phyloP scores from a whole-genome alignment of 164 flowering plant genomes.

The Cinnamomum chago region DNA sequence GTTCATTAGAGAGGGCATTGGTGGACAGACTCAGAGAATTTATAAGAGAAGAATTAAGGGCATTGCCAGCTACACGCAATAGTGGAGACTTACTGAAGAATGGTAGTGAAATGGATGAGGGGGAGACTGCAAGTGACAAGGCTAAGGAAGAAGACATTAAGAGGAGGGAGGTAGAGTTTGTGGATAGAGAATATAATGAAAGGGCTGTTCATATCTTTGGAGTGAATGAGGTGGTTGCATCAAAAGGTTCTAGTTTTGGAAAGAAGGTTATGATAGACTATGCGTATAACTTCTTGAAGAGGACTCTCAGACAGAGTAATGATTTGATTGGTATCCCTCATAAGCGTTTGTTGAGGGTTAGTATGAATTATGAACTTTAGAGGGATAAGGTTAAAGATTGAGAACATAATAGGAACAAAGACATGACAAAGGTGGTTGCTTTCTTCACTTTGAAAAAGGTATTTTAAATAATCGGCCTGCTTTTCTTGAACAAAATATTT shows the following conservation, averaged over 20 bases:
- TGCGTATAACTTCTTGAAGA: conserved; percentile 51
- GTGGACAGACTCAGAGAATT: conserved; percentile 53
- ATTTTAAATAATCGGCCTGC: too few relatives aligned
- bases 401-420: too few relatives aligned
- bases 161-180: conserved; percentile 25
- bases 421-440: too few relatives aligned
- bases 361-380: conserved; percentile 68
- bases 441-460: too few relatives aligned
- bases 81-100: not conserved
- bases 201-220: conserved; percentile 69
- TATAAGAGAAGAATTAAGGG: conserved; percentile 35
- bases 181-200: conserved; percentile 36
- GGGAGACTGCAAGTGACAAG: not conserved
- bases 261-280: conserved; percentile 61
- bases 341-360: conserved; percentile 55
- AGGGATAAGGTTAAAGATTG: not conserved
- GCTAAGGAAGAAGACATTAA: not conserved
- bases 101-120: not conserved
- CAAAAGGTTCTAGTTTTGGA: conserved; percentile 35
- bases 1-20: conserved; percentile 46
- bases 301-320: conserved; percentile 51
- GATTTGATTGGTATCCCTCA: conserved; percentile 56
- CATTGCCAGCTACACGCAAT: not conserved
- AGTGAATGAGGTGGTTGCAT: conserved; percentile 58
- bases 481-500: too few relatives aligned